phyloP scores from a whole-genome alignment of 2,329 filamentous ascomycete genomes.

The Pestalotiopsis sp. region DNA sequence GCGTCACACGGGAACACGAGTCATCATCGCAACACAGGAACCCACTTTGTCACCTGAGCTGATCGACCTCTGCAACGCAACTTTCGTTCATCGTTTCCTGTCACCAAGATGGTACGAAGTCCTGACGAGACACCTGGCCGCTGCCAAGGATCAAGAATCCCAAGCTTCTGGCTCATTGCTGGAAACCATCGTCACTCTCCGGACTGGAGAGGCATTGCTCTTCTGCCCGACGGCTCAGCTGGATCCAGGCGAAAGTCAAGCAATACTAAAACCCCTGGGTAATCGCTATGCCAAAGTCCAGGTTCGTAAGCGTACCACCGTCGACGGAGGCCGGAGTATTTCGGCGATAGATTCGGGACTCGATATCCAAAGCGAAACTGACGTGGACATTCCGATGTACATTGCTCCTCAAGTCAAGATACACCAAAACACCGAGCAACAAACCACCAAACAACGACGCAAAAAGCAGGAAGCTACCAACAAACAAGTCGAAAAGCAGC shows the following conservation, averaged over 20 bases:
- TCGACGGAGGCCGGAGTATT: conserved; percentile 24
- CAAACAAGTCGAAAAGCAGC: too few species aligned
- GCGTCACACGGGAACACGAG: conserved; percentile 22
- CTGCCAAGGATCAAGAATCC: conserved; percentile 12
- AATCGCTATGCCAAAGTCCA: conserved; percentile 18
- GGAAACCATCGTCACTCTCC: conserved; percentile 20
- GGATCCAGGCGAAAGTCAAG: not conserved
- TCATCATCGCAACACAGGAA: conserved; percentile 26
- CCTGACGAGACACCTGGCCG: conserved; percentile 22
- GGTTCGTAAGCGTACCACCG: conserved; percentile 21
- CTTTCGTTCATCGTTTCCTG: conserved; percentile 26
- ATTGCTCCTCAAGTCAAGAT: not conserved
- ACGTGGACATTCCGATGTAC: not conserved
- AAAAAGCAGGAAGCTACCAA: too few species aligned
- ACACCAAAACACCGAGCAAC: not conserved
- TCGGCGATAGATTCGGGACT: not conserved
- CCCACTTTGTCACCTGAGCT: conserved; percentile 25
- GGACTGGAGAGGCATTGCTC: conserved; percentile 24
- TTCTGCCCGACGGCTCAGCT: conserved; percentile 25
- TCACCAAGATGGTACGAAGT: conserved; percentile 24
- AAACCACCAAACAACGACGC: not conserved
- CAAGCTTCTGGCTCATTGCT: conserved; percentile 18
- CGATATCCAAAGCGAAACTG: not conserved
- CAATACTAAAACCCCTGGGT: conserved; percentile 12
- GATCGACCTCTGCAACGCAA: conserved; percentile 24